Base-by-base conservation (phyloP, 1,284 basidiomycete genomes). In the Leccinum variabile region DNA sequence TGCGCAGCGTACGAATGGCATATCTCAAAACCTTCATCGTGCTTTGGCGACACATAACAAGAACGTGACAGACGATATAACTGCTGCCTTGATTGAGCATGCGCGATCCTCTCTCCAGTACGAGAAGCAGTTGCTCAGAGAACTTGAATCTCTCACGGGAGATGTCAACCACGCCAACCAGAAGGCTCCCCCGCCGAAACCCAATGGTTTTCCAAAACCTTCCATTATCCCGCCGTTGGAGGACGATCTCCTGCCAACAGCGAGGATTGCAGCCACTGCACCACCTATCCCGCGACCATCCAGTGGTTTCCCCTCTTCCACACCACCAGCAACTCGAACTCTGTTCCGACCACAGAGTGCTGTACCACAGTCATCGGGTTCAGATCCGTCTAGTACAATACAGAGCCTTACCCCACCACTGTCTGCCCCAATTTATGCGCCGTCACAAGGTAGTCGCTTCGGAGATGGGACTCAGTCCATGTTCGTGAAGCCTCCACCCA, bases 81-180 rank as follows among this genome's bases (percentile, higher is more conserved):
- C 92, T 13, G 83, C 91, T 35, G 89, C 92, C 1, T 79, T 98
- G 41, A 87, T 97, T 59, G 94, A 97, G 75, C 94, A 97, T 73
- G 92, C 92, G 10, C 87, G 95, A 25, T 91, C 94, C 33, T 89
- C 90, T 46, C 87, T 97, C 69, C 88, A 95, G 80, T 97, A 95
- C 73, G 95, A 97, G 73, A 85, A 88, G 65, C 93, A 95, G 73
- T 80, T 92, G 8, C 80, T 97, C 59, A 86, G 90, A 59, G 95
- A 97, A 74, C 81, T 97, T 11, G 95, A 97, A 72, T 82, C 90
- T n/a, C 84, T 97, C 44, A 81, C 84, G 64, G 84, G 82, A 1
- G 95, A 97, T 70, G 80, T 98, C 54, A 80, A 76, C 67, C 83
- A 81, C 67, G 87, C 91, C 55, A 82, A 85, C 60, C 85, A 86